Base-by-base conservation (phyloP, 2,329 filamentous ascomycete genomes). In the Aspergillus hiratsukae region DNA sequence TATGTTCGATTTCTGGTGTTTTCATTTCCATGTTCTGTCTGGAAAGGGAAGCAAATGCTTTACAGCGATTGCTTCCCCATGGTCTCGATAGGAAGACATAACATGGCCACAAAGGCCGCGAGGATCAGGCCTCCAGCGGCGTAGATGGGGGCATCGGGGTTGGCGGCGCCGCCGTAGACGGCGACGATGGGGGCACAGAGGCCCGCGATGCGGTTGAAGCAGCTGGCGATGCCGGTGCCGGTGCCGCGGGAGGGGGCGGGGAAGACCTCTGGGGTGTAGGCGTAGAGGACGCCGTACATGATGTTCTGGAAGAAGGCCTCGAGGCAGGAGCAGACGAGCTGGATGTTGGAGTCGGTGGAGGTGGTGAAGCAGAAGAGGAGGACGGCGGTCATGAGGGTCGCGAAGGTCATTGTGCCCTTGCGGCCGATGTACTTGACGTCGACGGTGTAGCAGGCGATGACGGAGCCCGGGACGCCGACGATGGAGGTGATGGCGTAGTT, bases 401-500 rank as follows among this genome's bases (percentile, higher is more conserved):
- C 75, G 51, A 78, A 71, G 19, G 78, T 77, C 77, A 84, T 83
- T 1, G 82, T 84, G 40, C 80, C 80, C 65, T 82, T 83, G 50
- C 81, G 80, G 28, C 82, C 81, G 31, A 83, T 64, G 61, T 79
- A 91, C 67, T 87, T 89, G 45, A 86, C 75, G 45, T 88, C 81
- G 56, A 95, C 89, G 1, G 88, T 84, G 65, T 83, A 89, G 58
- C 87, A 88, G 17, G 87, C 90, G 9, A 93, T 77, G 21, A 94
- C 74, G 49, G 87, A 88, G 23, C 90, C 90, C 0, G 90, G 90
- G 2, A 94, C 84, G 41, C 90, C 90, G 49, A 87, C 83, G 40
- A 90, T 77, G 43, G 87, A 88, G 17, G 88, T 90, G 70, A 95
- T 91, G 70, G 87, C 87, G 71, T 91, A 93, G 78, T 91, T 90